Percentiles rank a stretch among this genome's conserved stretches.
phyloP scores from a whole-genome alignment of 106 monocot genomes.

The Acorus gramineus region DNA sequence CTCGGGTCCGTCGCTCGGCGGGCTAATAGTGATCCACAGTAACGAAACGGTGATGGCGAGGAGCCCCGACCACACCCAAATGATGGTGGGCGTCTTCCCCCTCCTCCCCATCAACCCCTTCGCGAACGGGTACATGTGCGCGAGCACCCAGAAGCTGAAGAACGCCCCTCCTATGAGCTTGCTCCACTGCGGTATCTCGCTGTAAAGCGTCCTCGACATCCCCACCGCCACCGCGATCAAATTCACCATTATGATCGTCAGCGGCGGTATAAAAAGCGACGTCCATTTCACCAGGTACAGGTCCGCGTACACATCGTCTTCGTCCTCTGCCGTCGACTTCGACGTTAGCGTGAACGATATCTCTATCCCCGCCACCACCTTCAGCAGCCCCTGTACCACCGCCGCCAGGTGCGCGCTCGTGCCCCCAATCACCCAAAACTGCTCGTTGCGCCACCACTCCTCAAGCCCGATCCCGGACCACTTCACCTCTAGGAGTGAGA shows the following conservation, averaged over 20 bases:
- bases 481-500: background rate
- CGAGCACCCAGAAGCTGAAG: slow-evolving; percentile 8
- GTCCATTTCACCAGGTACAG: slow-evolving; percentile 4
- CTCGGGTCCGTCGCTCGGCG: background rate
- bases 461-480: background rate
- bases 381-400: slow-evolving; percentile 1
- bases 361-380: slow-evolving; percentile 1
- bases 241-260: slow-evolving; percentile 6
- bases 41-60: slow-evolving; percentile 3
- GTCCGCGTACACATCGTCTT: background rate
- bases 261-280: background rate
- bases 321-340: background rate
- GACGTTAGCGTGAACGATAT: slow-evolving; percentile 2
- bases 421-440: background rate
- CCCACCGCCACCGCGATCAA: slow-evolving; percentile 1
- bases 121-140: slow-evolving; percentile 1
- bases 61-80: slow-evolving; percentile 4
- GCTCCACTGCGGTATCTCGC: slow-evolving; percentile 2
- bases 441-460: slow-evolving; percentile 5
- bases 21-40: background rate
- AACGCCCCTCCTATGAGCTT: background rate
- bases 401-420: slow-evolving; percentile 4
- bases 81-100: slow-evolving; percentile 2
- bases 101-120: slow-evolving; percentile 7
- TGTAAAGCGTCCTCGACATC: background rate